These are phyloP conservation scores for Domatiomyces catenatus DNA, from an alignment of 2,329 filamentous ascomycete species.

Conservation along the genomic window DNA sequence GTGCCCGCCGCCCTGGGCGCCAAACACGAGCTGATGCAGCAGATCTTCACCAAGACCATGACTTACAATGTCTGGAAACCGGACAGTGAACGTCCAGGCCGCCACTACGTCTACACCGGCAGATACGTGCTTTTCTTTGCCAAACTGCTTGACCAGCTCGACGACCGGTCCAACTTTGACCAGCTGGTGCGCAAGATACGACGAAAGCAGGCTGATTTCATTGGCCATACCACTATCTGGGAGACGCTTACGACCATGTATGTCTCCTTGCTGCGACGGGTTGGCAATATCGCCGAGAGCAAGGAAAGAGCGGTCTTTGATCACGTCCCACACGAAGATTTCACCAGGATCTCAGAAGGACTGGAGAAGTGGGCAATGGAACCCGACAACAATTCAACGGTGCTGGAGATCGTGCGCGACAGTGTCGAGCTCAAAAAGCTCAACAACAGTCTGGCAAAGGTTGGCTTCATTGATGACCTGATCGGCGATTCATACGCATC, in stretches of 20 bases:
- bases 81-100: conserved; percentile 65
- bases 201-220: conserved; percentile 62
- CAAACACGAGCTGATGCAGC: conserved; percentile 63
- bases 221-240: conserved; percentile 49
- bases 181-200: conserved; percentile 63
- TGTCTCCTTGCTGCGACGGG: conserved; percentile 42
- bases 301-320: conserved; percentile 52
- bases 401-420: conserved; percentile 50
- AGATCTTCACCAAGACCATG: conserved; percentile 91
- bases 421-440: conserved; percentile 58
- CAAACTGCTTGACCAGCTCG: conserved; percentile 54
- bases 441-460: conserved; percentile 78
- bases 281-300: conserved; percentile 42
- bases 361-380: conserved; percentile 45
- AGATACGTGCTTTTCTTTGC: conserved; percentile 75
- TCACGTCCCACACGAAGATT: conserved; percentile 49
- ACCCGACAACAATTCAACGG: conserved; percentile 30
- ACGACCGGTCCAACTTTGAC: conserved; percentile 63
- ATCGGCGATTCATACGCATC: conserved; percentile 77
- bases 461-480: conserved; percentile 75
- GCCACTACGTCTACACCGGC: conserved; percentile 83
- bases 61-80: conserved; percentile 91
- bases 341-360: conserved; percentile 41
- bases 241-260: conserved; percentile 45
- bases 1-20: conserved; percentile 43